Evolutionary conservation across 768 basidiomycete species (phyloP).

Genomic region (Leccinum pellstonianum): DNA sequence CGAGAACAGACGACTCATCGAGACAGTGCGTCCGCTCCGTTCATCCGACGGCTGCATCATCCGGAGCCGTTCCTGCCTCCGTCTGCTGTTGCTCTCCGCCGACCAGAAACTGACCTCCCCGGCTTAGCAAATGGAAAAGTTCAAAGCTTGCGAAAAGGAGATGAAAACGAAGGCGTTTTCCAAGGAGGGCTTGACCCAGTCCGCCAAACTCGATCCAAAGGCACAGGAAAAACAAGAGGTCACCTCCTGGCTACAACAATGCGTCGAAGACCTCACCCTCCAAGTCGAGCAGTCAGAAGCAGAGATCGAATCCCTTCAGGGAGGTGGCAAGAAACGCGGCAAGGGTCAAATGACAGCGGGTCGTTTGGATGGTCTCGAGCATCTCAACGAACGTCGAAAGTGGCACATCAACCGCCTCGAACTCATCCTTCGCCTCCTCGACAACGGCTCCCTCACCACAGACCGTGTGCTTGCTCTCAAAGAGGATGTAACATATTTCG

Average conservation of each 20-base stretch:
- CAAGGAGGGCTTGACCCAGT: conserved; percentile 95
- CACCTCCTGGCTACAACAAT: conserved; percentile 79
- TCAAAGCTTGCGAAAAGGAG: conserved; percentile 99
- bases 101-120: conserved; percentile 4
- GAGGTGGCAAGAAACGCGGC: conserved; percentile 80
- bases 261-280: conserved; percentile 88
- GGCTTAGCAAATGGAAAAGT: conserved; percentile 99
- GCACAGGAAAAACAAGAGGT: conserved; percentile 95
- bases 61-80: conserved; percentile 4
- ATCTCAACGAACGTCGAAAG: conserved; percentile 87
- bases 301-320: conserved; percentile 85
- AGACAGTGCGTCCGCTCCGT: conserved; percentile 69
- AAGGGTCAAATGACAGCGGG: conserved; percentile 66
- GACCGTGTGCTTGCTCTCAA: conserved; percentile 82
- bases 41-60: not conserved
- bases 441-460: conserved; percentile 85
- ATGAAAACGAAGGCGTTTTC: conserved; percentile 99
- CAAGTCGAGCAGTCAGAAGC: conserved; percentile 96
- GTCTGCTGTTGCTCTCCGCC: conserved; percentile 15
- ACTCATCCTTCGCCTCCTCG: conserved; percentile 86
- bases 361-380: conserved; percentile 80
- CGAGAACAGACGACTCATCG: conserved; percentile 94
- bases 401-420: conserved; percentile 96
- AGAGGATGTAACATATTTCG: conserved; percentile 95
- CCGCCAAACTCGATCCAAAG: conserved; percentile 92